Conservation (phyloP, 805 yeast genomes). For the Candida stauntonica region DNA sequence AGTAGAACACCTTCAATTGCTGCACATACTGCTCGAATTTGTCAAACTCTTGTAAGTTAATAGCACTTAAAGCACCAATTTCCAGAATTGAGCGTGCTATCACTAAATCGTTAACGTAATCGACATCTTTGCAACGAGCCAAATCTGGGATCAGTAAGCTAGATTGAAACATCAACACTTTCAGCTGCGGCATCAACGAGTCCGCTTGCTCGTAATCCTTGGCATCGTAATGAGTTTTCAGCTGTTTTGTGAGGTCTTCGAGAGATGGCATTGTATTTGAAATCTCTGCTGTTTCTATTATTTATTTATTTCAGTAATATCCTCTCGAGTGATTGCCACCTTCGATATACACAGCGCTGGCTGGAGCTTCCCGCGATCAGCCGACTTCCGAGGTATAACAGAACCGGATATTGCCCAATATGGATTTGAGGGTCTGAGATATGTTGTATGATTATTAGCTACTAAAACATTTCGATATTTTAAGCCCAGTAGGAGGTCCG, state of each 20-base stretch:
- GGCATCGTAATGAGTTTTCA: slow-evolving; percentile 58
- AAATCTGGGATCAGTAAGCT: slow-evolving; percentile 68
- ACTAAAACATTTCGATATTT: too few species aligned
- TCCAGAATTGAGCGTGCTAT: slow-evolving; percentile 83
- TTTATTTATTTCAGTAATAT: too few species aligned
- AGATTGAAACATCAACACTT: slow-evolving; percentile 73
- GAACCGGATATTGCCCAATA: background rate
- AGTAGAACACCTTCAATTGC: slow-evolving; percentile 72
- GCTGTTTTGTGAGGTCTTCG: slow-evolving; percentile 63
- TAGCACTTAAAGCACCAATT: slow-evolving; percentile 78
- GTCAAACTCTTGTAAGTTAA: slow-evolving; percentile 56
- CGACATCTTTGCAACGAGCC: slow-evolving; percentile 33
- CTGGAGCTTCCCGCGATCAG: too few species aligned
- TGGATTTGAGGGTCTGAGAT: background rate
- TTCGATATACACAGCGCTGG: too few species aligned
- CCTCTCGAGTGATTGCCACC: too few species aligned
- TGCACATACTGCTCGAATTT: slow-evolving; percentile 68
- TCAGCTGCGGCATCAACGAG: slow-evolving; percentile 62
- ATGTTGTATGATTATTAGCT: too few species aligned
- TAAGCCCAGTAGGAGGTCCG: too few species aligned
- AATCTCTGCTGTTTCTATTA: background rate
- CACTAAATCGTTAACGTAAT: slow-evolving; percentile 56
- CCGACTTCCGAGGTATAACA: too few species aligned
- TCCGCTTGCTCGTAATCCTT: slow-evolving; percentile 61
- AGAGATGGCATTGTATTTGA: slow-evolving; percentile 41